A percentile compares a stretch with the other conserved stretches of the same genome.
phyloP scores from a whole-genome alignment of 306 rosid species.

The Trichosanthes cucumerina region DNA sequence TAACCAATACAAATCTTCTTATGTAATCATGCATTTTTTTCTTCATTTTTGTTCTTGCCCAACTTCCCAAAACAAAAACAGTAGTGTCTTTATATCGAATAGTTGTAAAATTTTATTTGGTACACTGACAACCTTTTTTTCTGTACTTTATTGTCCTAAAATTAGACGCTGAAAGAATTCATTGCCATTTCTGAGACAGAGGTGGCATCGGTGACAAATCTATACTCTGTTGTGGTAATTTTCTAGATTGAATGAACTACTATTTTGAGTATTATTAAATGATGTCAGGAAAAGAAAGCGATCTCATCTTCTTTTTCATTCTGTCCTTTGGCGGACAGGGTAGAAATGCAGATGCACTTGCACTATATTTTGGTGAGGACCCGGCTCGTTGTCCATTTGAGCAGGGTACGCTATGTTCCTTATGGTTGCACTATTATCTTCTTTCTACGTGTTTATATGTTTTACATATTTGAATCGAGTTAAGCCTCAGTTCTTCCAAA shows the following conservation, averaged over 20 bases:
- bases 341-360: slow-evolving; percentile 93
- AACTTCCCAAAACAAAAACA: neutral
- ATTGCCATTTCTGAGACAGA: slow-evolving; percentile 60
- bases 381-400: slow-evolving; percentile 87
- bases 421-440: slow-evolving; percentile 3
- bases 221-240: slow-evolving; percentile 82
- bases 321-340: slow-evolving; percentile 47
- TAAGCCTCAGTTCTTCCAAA: neutral
- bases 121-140: neutral
- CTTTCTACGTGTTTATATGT: neutral
- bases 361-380: slow-evolving; percentile 85
- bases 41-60: neutral
- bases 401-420: slow-evolving; percentile 51
- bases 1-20: neutral
- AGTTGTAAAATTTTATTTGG: neutral
- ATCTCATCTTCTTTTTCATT: slow-evolving; percentile 14
- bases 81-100: neutral
- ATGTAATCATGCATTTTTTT: neutral
- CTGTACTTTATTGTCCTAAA: slow-evolving; percentile 2
- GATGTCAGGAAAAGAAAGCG: slow-evolving; percentile 3
- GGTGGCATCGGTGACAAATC: slow-evolving; percentile 56
- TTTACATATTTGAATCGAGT: neutral
- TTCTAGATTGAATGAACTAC: slow-evolving; percentile 5
- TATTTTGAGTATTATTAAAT: neutral
- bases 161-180: slow-evolving; percentile 76